Base-by-base conservation (phyloP, 1,139 yeast genomes). In the Pichia inconspicua region DNA sequence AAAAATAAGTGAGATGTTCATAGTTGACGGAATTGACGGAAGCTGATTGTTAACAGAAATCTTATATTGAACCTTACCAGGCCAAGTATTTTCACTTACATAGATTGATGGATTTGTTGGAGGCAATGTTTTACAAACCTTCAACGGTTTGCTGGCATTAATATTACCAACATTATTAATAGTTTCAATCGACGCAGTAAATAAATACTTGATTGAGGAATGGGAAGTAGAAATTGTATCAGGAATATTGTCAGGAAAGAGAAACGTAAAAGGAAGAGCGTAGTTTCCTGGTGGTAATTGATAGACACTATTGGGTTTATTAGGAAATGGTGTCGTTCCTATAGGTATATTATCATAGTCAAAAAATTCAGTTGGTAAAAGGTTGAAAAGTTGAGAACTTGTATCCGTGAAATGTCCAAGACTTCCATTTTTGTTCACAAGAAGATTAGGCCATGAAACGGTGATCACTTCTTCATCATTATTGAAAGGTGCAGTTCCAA, bases 191-290 rank as follows among this genome's bases (percentile, higher is more conserved):
- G 50, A 82, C 65, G 41, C 31, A 46, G 72, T 28, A 2, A 53
- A 32, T 22, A 40, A 72, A 62, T 84, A 83, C 12, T 79, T 64
- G 5, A 82, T 62, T 82, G 86, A 40, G 77, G 72, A 43, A 70
- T 56, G 49, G 82, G 64, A 0, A 88, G 87, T 62, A 83, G 90
- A 5, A 0, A 83, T 74, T 0, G 89, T 78, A 54, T 82, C 90
- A 2, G 83, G 75, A 0, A 78, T 62, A 54, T 77, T 77, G 2
- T 81, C 74, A 0, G 90, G 89, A 12, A 84, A 62, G 17, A 66
- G 65, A 6, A 76, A 69, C 37, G 64, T 66, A 60, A 83, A 84
- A 0, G 90, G 90, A 37, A 84, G 62, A 53, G 77, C 78, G 58
- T 83, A 83, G 58, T 82, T 81, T 0, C 90, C 90, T 49, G 73